phyloP scores from a whole-genome alignment of 2,329 filamentous ascomycete species.

The Tolypocladium inflatum region DNA sequence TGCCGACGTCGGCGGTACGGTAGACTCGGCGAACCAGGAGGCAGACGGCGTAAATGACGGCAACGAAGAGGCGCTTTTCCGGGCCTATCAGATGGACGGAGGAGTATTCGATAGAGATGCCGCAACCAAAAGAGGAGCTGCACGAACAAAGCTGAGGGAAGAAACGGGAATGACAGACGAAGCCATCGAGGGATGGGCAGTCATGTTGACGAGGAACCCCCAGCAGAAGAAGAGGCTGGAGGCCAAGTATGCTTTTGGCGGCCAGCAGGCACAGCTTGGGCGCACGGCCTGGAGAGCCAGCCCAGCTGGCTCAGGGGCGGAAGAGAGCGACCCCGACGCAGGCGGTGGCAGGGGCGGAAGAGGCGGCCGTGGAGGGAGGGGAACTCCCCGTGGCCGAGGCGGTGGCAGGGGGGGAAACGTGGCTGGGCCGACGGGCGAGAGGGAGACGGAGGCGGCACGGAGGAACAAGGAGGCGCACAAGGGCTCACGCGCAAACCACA shows the following conservation, averaged over 20 bases:
- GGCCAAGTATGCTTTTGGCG: constrained; percentile 57
- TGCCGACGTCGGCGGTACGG: constrained; percentile 80
- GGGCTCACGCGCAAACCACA: constrained; percentile 75
- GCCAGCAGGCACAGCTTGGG: constrained; percentile 54
- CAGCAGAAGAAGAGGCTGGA: constrained; percentile 61
- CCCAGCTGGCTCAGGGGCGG: constrained; percentile 43
- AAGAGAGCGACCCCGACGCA: constrained; percentile 42
- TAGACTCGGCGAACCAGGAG: constrained; percentile 59
- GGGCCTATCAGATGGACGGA: constrained; percentile 55
- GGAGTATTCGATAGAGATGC: constrained; percentile 63
- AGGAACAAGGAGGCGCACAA: constrained; percentile 77
- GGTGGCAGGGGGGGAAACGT: constrained; percentile 49
- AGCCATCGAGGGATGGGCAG: constrained; percentile 84
- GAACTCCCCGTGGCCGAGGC: constrained; percentile 35
- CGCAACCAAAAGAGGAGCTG: constrained; percentile 54
- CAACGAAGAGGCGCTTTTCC: constrained; percentile 66
- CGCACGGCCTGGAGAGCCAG: constrained; percentile 56
- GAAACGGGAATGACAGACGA: constrained; percentile 90
- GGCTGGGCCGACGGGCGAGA: constrained; percentile 56
- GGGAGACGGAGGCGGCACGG: constrained; percentile 61
- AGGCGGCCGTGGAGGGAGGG: constrained; percentile 12
- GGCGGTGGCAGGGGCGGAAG: constrained; percentile 37
- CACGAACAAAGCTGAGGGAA: constrained; percentile 54
- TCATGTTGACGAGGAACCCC: constrained; percentile 73
- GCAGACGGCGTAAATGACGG: constrained; percentile 36